phyloP scores from a whole-genome alignment of 441 rosid species.

The Rhodomyrtus psidioides region DNA sequence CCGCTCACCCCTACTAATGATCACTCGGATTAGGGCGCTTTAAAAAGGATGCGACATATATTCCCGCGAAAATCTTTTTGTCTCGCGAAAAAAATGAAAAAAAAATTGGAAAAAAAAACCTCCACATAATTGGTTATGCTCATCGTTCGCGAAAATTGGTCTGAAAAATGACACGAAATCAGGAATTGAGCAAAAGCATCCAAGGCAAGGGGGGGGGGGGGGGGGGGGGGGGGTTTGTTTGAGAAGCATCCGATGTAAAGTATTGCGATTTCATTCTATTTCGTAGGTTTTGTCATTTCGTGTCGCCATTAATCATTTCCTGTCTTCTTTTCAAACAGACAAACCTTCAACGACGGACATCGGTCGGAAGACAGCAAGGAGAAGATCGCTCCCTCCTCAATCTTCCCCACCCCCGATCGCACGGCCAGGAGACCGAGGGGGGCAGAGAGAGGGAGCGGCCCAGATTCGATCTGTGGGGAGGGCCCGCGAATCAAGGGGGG shows the following conservation, averaged over 20 bases:
- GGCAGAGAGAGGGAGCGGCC: not conserved
- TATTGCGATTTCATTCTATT: not conserved
- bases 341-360: not conserved
- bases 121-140: not conserved
- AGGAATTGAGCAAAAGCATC: not conserved
- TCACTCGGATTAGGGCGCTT: not conserved
- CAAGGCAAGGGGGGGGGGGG: not conserved
- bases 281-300: not conserved
- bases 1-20: too few species aligned
- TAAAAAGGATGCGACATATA: fast-evolving
- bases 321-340: not conserved
- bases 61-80: not conserved
- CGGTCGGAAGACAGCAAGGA: not conserved
- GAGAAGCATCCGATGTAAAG: not conserved
- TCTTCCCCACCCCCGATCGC: not conserved
- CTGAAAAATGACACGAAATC: not conserved
- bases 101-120: not conserved
- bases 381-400: not conserved
- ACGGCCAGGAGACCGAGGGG: not conserved
- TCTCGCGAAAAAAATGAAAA: fast-evolving
- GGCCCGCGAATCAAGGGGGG: not conserved
- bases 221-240: fast-evolving
- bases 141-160: not conserved
- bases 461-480: not conserved
- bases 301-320: not conserved